A percentile compares a stretch with the other conserved stretches of the same genome.
phyloP scores from a whole-genome alignment of 2,329 filamentous ascomycete species.

The Exophiala lecanii-corni region DNA sequence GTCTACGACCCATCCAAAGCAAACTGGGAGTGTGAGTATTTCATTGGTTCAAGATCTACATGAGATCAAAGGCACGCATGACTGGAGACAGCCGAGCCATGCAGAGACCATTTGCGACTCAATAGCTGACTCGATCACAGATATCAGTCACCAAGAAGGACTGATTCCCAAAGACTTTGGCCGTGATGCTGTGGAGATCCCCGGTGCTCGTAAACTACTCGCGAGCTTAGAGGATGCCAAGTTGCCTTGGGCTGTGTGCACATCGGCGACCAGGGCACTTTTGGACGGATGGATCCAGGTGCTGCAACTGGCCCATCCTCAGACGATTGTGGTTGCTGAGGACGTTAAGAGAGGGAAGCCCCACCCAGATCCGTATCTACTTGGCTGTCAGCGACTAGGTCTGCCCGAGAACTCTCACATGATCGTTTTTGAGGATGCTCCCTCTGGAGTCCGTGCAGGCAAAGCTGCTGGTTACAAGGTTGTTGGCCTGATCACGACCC shows the following conservation, averaged over 20 bases:
- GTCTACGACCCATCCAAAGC: constrained; percentile 78
- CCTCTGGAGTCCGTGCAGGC: constrained; percentile 75
- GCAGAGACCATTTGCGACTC: too few species aligned
- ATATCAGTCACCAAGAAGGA: constrained; percentile 73
- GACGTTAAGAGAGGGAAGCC: constrained; percentile 72
- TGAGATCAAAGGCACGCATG: not conserved
- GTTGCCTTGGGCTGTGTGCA: constrained; percentile 80
- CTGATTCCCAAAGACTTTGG: constrained; percentile 73
- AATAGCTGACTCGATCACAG: too few species aligned
- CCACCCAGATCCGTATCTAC: constrained; percentile 67
- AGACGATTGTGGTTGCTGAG: constrained; percentile 68
- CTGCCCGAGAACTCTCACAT: constrained; percentile 47
- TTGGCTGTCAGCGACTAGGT: constrained; percentile 61
- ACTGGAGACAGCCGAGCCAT: too few species aligned
- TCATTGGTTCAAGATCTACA: not conserved
- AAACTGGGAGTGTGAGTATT: constrained; percentile 79
- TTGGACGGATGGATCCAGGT: constrained; percentile 68
- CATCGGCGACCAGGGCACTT: constrained; percentile 62
- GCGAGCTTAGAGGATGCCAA: constrained; percentile 57
- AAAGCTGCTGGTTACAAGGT: constrained; percentile 84
- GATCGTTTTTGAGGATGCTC: constrained; percentile 83
- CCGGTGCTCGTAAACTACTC: constrained; percentile 71
- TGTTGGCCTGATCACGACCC: constrained; percentile 78
- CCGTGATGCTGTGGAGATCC: constrained; percentile 75
- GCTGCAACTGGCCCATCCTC: constrained; percentile 60